Percentiles rank a stretch among this genome's conserved stretches.
phyloP scores from a whole-genome alignment of 352 stramenopile genomes.

The Pythium apleroticum region DNA sequence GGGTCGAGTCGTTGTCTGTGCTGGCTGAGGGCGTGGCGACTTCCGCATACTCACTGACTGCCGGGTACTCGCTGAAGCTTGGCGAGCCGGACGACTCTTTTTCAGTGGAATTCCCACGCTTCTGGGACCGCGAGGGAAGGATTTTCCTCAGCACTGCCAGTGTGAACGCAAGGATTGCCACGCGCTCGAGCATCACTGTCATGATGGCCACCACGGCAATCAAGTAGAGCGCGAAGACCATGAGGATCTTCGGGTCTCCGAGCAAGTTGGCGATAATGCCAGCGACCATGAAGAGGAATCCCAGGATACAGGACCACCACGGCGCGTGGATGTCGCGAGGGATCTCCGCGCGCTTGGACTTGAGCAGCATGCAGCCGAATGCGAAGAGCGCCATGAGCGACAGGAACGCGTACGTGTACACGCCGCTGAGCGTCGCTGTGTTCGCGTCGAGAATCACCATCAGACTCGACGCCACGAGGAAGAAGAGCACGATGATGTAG shows the following conservation, averaged over 20 bases:
- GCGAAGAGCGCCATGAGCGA: constrained; percentile 94
- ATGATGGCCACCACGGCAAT: constrained; percentile 76
- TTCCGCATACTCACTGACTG: not conserved
- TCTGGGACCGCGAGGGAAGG: not conserved
- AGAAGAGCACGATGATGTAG: constrained; percentile 92
- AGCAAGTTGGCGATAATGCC: constrained; percentile 81
- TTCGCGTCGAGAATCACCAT: constrained; percentile 90
- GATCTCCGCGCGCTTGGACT: constrained; percentile 92
- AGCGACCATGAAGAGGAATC: constrained; percentile 31
- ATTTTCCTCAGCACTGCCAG: not conserved
- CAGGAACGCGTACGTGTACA: constrained; percentile 96
- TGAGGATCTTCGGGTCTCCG: constrained; percentile 83
- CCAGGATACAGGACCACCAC: constrained; percentile 86
- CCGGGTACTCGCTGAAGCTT: constrained; percentile 31
- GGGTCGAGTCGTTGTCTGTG: not conserved
- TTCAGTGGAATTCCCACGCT: not conserved
- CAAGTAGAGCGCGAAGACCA: constrained; percentile 90
- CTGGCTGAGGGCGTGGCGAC: not conserved
- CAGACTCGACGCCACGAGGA: constrained; percentile 85
- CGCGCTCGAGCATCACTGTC: constrained; percentile 87
- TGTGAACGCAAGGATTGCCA: not conserved
- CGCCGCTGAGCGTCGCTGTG: constrained; percentile 89
- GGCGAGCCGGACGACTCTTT: not conserved
- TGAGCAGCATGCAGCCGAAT: constrained; percentile 92
- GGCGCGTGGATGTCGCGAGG: constrained; percentile 83